These are phyloP conservation scores for Kuraishia cidri DNA, from an alignment of 805 yeast species.

Conservation along the genomic window DNA sequence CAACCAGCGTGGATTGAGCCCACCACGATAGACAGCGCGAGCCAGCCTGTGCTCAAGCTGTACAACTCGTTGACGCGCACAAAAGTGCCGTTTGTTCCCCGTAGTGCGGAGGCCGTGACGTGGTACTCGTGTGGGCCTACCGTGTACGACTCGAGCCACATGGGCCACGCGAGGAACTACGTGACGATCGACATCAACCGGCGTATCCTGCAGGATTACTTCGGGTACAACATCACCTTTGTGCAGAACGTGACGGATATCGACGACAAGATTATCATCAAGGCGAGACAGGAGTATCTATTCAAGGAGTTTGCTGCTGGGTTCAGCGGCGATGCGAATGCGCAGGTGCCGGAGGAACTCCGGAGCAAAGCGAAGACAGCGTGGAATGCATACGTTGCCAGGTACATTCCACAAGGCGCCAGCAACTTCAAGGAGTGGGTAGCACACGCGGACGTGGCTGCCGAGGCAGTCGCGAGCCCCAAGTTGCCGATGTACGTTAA, in stretches of 20 bases:
- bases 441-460: slow-evolving; percentile 34
- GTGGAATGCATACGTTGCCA: slow-evolving; percentile 37
- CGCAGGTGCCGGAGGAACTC: slow-evolving; percentile 24
- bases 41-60: slow-evolving; percentile 39
- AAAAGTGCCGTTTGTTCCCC: slow-evolving; percentile 74
- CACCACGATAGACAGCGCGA: too few relatives aligned
- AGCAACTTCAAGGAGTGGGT: slow-evolving; percentile 45
- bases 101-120: slow-evolving; percentile 51
- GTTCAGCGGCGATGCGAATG: slow-evolving; percentile 15
- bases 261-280: slow-evolving; percentile 91
- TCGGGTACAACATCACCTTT: slow-evolving; percentile 80
- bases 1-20: too few relatives aligned
- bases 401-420: slow-evolving; percentile 40
- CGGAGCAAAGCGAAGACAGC: slow-evolving; percentile 28
- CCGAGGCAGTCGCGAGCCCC: slow-evolving; percentile 52
- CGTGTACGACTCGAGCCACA: slow-evolving; percentile 90
- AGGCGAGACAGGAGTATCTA: slow-evolving; percentile 85
- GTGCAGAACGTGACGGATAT: slow-evolving; percentile 98
- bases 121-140: slow-evolving; percentile 99
- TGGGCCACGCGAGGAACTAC: slow-evolving; percentile 98
- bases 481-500: slow-evolving; percentile 79
- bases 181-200: slow-evolving; percentile 92
- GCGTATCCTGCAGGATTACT: slow-evolving; percentile 81
- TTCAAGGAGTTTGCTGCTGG: slow-evolving; percentile 48
- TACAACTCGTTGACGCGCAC: slow-evolving; percentile 80